Evolutionary conservation across 768 basidiomycete genomes (phyloP).

Genomic region (Punctularia strigosozonata): DNA sequence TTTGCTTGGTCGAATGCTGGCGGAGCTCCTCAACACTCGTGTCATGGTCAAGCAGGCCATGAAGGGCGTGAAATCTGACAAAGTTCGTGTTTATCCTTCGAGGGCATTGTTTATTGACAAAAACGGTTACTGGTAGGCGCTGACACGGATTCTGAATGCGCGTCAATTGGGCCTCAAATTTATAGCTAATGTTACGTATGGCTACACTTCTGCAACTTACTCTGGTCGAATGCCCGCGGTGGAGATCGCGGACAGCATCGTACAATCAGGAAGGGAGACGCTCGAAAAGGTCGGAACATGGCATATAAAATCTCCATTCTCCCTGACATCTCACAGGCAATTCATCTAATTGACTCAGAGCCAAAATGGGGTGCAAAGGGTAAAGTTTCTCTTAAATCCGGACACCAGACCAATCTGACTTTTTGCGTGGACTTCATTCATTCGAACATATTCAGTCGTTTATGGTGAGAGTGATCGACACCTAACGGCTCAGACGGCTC

Average conservation of each 20-base stretch:
- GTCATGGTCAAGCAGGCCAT: constrained; percentile 98
- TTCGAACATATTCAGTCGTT: too few relatives aligned
- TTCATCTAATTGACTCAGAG: constrained; percentile 62
- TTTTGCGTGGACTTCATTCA: too few relatives aligned
- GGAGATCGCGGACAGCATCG: constrained; percentile 96
- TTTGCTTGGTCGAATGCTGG: constrained; percentile 82
- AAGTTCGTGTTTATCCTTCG: constrained; percentile 31
- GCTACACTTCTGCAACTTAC: constrained; percentile 89
- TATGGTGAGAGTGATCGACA: too few relatives aligned
- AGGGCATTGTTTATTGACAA: constrained; percentile 1
- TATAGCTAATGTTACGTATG: constrained; percentile 91
- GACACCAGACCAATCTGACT: too few relatives aligned
- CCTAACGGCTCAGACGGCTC: too few relatives aligned
- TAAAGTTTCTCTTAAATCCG: too few relatives aligned
- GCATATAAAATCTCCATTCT: neutral
- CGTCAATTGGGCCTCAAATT: constrained; percentile 90
- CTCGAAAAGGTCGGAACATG: constrained; percentile 64
- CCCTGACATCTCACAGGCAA: constrained; percentile 45
- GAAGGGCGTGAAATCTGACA: constrained; percentile 69
- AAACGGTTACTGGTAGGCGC: constrained; percentile 33
- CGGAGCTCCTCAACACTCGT: constrained; percentile 84
- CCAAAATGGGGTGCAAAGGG: constrained; percentile 77
- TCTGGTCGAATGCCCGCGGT: constrained; percentile 98
- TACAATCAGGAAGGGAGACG: constrained; percentile 92
- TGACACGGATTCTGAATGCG: constrained; percentile 72